Evolutionary conservation across 805 yeast species (phyloP).

Genomic region (Spathaspora arborariae): DNA sequence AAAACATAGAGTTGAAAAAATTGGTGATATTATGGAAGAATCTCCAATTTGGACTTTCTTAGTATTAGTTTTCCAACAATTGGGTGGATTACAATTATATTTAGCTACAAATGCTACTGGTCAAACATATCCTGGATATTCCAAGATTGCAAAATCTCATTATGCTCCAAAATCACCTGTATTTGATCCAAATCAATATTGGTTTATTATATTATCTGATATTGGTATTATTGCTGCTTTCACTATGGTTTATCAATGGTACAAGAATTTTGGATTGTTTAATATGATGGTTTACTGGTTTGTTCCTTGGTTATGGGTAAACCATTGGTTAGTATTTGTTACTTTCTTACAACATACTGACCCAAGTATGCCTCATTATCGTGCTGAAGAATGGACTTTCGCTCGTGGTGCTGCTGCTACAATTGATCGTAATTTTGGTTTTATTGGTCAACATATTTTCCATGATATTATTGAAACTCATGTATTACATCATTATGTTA

Average conservation of each 20-base stretch:
- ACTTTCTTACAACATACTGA: constrained; percentile 63
- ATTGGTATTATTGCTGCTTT: constrained; percentile 47
- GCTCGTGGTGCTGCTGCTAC: constrained; percentile 69
- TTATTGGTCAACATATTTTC: constrained; percentile 53
- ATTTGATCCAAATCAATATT: constrained; percentile 50
- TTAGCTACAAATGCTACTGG: constrained; percentile 55
- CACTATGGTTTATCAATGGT: constrained; percentile 50
- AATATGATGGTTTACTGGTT: constrained; percentile 54
- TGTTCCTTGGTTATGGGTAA: constrained; percentile 55
- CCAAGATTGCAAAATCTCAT: constrained; percentile 44
- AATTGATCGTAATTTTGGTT: constrained; percentile 59
- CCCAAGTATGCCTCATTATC: constrained; percentile 57
- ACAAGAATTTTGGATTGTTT: constrained; percentile 44
- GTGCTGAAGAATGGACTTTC: constrained; percentile 54
- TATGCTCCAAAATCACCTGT: constrained; percentile 54
- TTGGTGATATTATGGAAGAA: constrained; percentile 50
- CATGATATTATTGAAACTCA: constrained; percentile 59
- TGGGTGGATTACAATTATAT: constrained; percentile 52
- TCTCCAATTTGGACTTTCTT: constrained; percentile 47
- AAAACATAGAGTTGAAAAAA: constrained; percentile 24
- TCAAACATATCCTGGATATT: constrained; percentile 40
- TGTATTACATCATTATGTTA: constrained; percentile 53
- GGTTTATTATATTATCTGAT: constrained; percentile 54
- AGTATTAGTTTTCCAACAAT: constrained; percentile 48
- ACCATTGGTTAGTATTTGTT: constrained; percentile 64